These are phyloP conservation scores for Chlorella sp. DNA, from an alignment of 139 green algal genomes.

Conservation along the genomic window DNA sequence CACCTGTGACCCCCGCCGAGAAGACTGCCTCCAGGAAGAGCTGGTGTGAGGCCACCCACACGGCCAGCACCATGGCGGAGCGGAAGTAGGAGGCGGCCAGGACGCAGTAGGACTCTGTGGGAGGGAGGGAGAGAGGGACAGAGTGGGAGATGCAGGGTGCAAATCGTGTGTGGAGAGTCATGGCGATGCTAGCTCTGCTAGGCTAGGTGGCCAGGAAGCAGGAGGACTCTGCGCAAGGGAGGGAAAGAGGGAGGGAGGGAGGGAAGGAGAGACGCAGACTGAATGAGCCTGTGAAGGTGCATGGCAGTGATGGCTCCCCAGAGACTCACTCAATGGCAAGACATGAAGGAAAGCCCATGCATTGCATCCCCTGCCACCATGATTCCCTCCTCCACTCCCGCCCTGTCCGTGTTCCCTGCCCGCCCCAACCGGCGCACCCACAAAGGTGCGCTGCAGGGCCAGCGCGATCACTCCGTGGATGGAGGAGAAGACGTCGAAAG, in stretches of 20 bases:
- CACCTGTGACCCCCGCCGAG: conserved; percentile 28
- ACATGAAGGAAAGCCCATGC: too few relatives aligned
- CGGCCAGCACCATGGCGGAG: conserved; percentile 13
- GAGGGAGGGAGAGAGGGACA: background rate
- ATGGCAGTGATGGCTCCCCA: too few relatives aligned
- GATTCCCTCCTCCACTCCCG: background rate
- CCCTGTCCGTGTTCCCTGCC: background rate
- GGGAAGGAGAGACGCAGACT: too few relatives aligned
- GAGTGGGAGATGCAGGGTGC: too few relatives aligned
- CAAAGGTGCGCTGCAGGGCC: conserved; percentile 37
- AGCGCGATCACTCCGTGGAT: conserved; percentile 38
- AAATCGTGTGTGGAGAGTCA: too few relatives aligned
- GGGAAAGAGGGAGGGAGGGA: background rate
- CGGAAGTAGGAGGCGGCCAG: conserved; percentile 42
- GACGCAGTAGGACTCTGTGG: conserved; percentile 20
- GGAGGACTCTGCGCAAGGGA: conserved; percentile 23
- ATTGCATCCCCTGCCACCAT: too few relatives aligned
- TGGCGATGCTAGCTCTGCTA: too few relatives aligned
- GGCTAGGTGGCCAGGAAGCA: background rate
- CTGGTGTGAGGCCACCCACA: conserved; percentile 20
- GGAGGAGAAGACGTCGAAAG: conserved; percentile 40
- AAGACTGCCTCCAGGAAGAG: conserved; percentile 31
- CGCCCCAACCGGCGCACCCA: background rate
- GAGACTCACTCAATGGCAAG: too few relatives aligned
- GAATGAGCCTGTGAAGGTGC: too few relatives aligned